Conservation (phyloP, 2,329 filamentous ascomycete genomes). For the Sclerotinia spermophila region DNA sequence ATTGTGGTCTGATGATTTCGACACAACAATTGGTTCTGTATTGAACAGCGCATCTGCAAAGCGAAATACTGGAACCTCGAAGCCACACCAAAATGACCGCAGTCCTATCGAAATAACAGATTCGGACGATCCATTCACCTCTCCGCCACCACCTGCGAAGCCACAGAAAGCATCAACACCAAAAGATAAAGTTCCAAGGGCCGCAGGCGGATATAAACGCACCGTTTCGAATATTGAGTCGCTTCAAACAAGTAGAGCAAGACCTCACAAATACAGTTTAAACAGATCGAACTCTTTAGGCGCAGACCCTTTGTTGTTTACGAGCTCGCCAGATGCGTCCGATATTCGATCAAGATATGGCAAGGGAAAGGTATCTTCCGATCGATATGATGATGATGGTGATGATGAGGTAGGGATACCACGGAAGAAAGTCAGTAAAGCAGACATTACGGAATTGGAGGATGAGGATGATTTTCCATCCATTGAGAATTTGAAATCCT, state of each 20-base stretch:
- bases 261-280: slow-evolving; percentile 28
- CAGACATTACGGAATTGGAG: neutral
- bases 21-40: slow-evolving; percentile 37
- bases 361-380: slow-evolving; percentile 20
- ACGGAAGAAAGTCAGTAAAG: neutral
- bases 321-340: slow-evolving; percentile 34
- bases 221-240: slow-evolving; percentile 39
- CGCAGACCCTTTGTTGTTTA: slow-evolving; percentile 31
- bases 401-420: neutral
- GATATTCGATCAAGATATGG: slow-evolving; percentile 22
- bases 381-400: slow-evolving; percentile 9
- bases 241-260: slow-evolving; percentile 29
- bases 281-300: slow-evolving; percentile 38
- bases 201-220: slow-evolving; percentile 23
- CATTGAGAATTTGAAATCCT: neutral
- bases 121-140: slow-evolving; percentile 35
- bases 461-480: slow-evolving; percentile 19
- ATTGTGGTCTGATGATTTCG: slow-evolving; percentile 39
- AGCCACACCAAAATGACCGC: neutral
- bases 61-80: neutral
- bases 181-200: slow-evolving; percentile 9
- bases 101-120: slow-evolving; percentile 24
- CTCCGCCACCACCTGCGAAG: slow-evolving; percentile 20
- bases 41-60: neutral
- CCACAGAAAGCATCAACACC: neutral